Evolutionary conservation across 805 yeast genomes (phyloP).

Genomic region (Candida koratica): DNA sequence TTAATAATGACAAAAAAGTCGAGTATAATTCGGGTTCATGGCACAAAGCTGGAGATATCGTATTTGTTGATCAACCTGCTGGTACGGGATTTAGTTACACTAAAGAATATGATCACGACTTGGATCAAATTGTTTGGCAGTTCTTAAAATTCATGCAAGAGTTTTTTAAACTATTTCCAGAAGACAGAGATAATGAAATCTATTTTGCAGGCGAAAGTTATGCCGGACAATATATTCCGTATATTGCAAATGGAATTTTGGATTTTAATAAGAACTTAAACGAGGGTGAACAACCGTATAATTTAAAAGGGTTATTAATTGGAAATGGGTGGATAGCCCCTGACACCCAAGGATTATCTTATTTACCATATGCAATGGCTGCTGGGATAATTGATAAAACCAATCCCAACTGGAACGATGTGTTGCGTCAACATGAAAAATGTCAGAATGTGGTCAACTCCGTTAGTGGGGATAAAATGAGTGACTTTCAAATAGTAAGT

Average conservation of each 20-base stretch:
- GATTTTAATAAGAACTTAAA: conserved; percentile 34
- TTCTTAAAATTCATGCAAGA: conserved; percentile 61
- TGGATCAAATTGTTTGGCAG: conserved; percentile 55
- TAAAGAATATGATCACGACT: conserved; percentile 50
- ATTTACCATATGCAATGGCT: conserved; percentile 64
- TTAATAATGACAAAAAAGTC: conserved; percentile 43
- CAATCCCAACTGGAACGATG: conserved; percentile 35
- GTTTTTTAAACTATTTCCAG: conserved; percentile 71
- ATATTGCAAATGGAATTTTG: conserved; percentile 63
- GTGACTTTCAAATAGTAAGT: conserved; percentile 24
- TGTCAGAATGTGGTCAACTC: conserved; percentile 54
- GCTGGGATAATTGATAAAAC: conserved; percentile 48
- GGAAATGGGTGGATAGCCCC: conserved; percentile 98
- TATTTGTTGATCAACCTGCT: conserved; percentile 91
- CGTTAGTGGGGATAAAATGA: conserved; percentile 16
- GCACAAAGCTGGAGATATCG: conserved; percentile 72
- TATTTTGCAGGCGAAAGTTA: conserved; percentile 91
- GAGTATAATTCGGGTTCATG: conserved; percentile 70
- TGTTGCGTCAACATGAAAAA: conserved; percentile 49
- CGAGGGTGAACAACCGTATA: conserved; percentile 22
- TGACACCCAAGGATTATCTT: conserved; percentile 73
- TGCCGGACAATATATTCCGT: conserved; percentile 96
- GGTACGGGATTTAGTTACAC: conserved; percentile 87
- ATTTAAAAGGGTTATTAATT: conserved; percentile 65
- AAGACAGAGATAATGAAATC: conserved; percentile 58